Percentiles rank a stretch among this genome's conserved stretches.
Evolutionary conservation across 2,329 filamentous ascomycete genomes (phyloP).

Genomic region (Fusarium sulawesiense): DNA sequence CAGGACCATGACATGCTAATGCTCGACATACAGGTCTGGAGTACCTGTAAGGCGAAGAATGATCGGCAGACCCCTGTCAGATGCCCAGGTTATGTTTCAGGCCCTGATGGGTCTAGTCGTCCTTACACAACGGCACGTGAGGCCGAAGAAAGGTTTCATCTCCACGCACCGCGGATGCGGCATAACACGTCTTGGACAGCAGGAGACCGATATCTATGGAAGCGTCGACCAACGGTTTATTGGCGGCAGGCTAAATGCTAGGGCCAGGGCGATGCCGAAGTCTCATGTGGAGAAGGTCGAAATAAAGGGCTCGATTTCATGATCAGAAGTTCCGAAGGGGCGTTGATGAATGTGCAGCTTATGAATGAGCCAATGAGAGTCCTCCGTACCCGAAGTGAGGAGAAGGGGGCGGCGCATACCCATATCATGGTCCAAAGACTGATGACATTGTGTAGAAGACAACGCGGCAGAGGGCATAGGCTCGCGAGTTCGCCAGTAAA

Average conservation of each 20-base stretch:
- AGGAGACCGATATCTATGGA: slow-evolving; percentile 31
- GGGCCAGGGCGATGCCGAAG: slow-evolving; percentile 30
- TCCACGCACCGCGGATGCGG: slow-evolving; percentile 43
- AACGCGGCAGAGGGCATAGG: slow-evolving; percentile 33
- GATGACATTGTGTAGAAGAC: slow-evolving; percentile 25
- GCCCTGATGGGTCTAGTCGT: slow-evolving; percentile 28
- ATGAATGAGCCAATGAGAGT: slow-evolving; percentile 45
- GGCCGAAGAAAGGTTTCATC: slow-evolving; percentile 45
- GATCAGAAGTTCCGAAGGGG: slow-evolving; percentile 39
- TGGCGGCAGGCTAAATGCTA: slow-evolving; percentile 25
- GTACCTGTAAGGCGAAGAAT: slow-evolving; percentile 27
- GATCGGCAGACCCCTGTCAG: slow-evolving; percentile 40
- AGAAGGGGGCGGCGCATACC: slow-evolving; percentile 35
- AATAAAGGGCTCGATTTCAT: slow-evolving; percentile 34
- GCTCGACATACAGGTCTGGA: slow-evolving; percentile 27
- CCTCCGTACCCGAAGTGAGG: slow-evolving; percentile 47
- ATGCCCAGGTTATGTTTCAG: slow-evolving; percentile 43
- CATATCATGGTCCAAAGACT: slow-evolving; percentile 31
- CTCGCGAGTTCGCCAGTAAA: slow-evolving; percentile 38
- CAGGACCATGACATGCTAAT: slow-evolving; percentile 33
- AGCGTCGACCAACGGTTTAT: slow-evolving; percentile 26
- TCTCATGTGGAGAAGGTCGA: slow-evolving; percentile 31
- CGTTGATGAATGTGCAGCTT: slow-evolving; percentile 38
- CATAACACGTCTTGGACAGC: slow-evolving; percentile 37
- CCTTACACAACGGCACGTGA: slow-evolving; percentile 46